Evolutionary conservation across 257 asterid species (phyloP).

Genomic region (Fraxinus quadrangulata): DNA sequence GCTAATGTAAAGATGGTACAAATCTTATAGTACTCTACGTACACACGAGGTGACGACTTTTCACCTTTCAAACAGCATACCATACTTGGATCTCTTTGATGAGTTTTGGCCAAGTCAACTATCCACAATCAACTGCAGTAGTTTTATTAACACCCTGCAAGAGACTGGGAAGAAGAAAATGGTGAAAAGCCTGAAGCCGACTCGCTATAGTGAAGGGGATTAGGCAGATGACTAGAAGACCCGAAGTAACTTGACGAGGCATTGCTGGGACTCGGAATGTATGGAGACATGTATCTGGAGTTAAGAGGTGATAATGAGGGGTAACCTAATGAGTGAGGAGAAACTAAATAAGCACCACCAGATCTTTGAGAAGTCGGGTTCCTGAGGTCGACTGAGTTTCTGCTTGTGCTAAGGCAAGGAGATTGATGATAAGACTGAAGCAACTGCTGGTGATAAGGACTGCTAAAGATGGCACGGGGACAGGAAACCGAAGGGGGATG

Average conservation of each 20-base stretch:
- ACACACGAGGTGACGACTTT: no score
- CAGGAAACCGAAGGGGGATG: slow-evolving; percentile 40
- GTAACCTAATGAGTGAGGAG: slow-evolving; percentile 68
- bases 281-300: slow-evolving; percentile 63
- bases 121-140: background rate
- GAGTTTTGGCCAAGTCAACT: slow-evolving; percentile 3
- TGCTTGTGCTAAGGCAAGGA: slow-evolving; percentile 42
- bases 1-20: no score
- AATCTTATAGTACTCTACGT: no score
- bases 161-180: slow-evolving; percentile 73
- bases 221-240: slow-evolving; percentile 61
- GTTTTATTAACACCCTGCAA: slow-evolving; percentile 60
- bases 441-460: slow-evolving; percentile 36
- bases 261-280: slow-evolving; percentile 61
- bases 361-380: slow-evolving; percentile 72
- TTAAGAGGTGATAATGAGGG: slow-evolving; percentile 68
- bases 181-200: slow-evolving; percentile 75
- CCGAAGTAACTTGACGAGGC: slow-evolving; percentile 62
- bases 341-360: slow-evolving; percentile 46
- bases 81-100: background rate
- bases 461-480: slow-evolving; percentile 42
- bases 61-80: no score
- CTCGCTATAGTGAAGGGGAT: slow-evolving; percentile 53
- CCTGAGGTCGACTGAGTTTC: slow-evolving; percentile 62
- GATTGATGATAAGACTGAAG: slow-evolving; percentile 41